Conservation (phyloP, 257 asterid species). For the Marsdenia floribunda region DNA sequence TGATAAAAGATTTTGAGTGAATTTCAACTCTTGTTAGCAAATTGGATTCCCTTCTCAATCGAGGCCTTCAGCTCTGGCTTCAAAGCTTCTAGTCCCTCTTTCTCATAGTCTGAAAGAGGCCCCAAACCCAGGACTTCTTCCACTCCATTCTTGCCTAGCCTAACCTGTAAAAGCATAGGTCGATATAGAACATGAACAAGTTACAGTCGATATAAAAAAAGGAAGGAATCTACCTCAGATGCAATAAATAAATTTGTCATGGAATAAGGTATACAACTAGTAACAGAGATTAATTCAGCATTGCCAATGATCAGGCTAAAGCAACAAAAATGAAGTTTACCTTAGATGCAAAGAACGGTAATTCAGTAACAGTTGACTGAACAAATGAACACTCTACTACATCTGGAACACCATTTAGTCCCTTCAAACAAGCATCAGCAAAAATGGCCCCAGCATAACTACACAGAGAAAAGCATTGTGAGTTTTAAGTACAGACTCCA, state of each 20-base stretch:
- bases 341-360: constrained; percentile 83
- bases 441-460: constrained; percentile 91
- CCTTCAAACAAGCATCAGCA: constrained; percentile 91
- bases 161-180: constrained; percentile 36
- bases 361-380: constrained; percentile 64
- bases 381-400: constrained; percentile 71
- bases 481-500: constrained; percentile 1
- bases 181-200: background rate
- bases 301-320: background rate
- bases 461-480: constrained; percentile 10
- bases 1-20: background rate
- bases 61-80: constrained; percentile 58
- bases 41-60: constrained; percentile 68
- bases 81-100: constrained; percentile 69
- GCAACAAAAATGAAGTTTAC: constrained; percentile 18
- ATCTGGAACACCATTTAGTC: constrained; percentile 86
- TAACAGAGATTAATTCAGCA: background rate
- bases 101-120: constrained; percentile 51
- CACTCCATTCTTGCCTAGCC: constrained; percentile 74
- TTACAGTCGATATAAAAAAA: no score
- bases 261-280: no score
- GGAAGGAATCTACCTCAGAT: background rate
- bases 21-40: constrained; percentile 38
- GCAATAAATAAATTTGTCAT: no score
- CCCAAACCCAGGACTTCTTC: constrained; percentile 75